These are phyloP conservation scores for Boletellus sp. DNA, from an alignment of 768 basidiomycete species.

Conservation along the genomic window DNA sequence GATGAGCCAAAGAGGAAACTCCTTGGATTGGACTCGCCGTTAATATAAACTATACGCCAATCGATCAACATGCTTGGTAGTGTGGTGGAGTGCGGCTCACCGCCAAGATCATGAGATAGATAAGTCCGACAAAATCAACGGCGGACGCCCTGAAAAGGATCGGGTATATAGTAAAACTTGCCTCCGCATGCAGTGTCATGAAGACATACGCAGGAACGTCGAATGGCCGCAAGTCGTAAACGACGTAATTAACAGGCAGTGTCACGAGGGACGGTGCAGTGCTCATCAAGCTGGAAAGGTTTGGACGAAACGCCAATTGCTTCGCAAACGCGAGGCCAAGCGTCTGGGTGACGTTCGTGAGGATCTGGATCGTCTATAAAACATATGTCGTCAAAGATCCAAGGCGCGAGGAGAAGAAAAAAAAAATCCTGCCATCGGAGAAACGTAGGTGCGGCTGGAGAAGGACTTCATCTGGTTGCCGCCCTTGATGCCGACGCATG, in stretches of 20 bases:
- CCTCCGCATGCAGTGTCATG: not conserved
- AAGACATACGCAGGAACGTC: slow-evolving; percentile 51
- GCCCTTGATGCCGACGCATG: not conserved
- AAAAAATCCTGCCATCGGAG: slow-evolving; percentile 5
- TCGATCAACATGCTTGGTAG: slow-evolving; percentile 2
- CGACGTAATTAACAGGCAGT: slow-evolving; percentile 44
- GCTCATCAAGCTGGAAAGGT: slow-evolving; percentile 36
- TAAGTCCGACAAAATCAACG: slow-evolving; percentile 50
- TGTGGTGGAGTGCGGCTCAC: slow-evolving; percentile 6
- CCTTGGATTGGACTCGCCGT: slow-evolving; percentile 16
- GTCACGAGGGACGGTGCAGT: slow-evolving; percentile 49
- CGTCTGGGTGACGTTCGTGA: slow-evolving; percentile 36
- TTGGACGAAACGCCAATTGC: slow-evolving; percentile 24
- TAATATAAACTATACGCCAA: slow-evolving; percentile 22
- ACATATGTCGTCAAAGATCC: not conserved
- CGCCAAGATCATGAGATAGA: slow-evolving; percentile 42
- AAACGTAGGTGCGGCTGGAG: slow-evolving; percentile 19
- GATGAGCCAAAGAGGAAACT: not conserved
- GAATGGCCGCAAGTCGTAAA: slow-evolving; percentile 54
- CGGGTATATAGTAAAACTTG: not conserved
- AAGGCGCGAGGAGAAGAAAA: not conserved
- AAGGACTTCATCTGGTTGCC: slow-evolving; percentile 3
- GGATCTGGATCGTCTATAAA: slow-evolving; percentile 29
- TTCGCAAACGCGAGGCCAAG: slow-evolving; percentile 34
- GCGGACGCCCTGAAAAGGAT: slow-evolving; percentile 43